Evolutionary conservation across 2,329 filamentous ascomycete species (phyloP).

Genomic region (Ustilaginoidea virens): DNA sequence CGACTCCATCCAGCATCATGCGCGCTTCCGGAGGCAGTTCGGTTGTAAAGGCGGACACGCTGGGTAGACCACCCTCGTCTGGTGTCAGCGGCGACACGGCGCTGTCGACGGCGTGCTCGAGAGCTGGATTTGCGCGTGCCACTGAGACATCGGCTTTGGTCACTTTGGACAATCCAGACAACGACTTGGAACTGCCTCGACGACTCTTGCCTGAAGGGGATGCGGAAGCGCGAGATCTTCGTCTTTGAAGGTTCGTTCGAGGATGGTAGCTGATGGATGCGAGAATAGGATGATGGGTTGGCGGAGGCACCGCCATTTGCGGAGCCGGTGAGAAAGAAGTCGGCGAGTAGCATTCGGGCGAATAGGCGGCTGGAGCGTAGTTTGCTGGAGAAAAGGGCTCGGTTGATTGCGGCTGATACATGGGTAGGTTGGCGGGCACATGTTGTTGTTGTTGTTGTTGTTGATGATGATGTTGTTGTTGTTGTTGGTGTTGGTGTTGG

Average conservation of each 20-base stretch:
- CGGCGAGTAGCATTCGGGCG: constrained; percentile 2
- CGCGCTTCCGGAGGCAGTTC: constrained; percentile 26
- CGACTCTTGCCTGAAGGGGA: constrained; percentile 1
- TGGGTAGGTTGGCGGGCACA: constrained; percentile 2
- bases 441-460: too few species aligned
- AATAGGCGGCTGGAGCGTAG: not conserved
- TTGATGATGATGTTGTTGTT: too few species aligned
- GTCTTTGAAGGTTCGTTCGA: not conserved
- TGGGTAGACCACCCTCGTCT: constrained; percentile 4
- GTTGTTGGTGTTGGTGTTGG: too few species aligned
- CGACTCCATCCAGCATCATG: constrained; percentile 20
- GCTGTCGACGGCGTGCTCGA: not conserved
- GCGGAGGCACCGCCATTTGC: not conserved
- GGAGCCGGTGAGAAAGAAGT: not conserved
- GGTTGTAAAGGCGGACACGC: constrained; percentile 23
- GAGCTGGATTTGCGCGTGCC: not conserved
- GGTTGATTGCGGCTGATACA: constrained; percentile 2
- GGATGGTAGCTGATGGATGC: not conserved
- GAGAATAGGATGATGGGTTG: not conserved
- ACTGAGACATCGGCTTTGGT: too few species aligned
- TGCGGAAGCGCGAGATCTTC: not conserved
- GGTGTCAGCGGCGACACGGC: constrained; percentile 9
- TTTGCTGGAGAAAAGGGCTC: constrained; percentile 1
- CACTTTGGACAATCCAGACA: not conserved
- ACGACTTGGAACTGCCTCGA: constrained; percentile 2